Evolutionary conservation across 2,329 filamentous ascomycete species (phyloP), one percentile per base, ranked within the genome.

Genomic region (Cladophialophora exuberans): DNA sequence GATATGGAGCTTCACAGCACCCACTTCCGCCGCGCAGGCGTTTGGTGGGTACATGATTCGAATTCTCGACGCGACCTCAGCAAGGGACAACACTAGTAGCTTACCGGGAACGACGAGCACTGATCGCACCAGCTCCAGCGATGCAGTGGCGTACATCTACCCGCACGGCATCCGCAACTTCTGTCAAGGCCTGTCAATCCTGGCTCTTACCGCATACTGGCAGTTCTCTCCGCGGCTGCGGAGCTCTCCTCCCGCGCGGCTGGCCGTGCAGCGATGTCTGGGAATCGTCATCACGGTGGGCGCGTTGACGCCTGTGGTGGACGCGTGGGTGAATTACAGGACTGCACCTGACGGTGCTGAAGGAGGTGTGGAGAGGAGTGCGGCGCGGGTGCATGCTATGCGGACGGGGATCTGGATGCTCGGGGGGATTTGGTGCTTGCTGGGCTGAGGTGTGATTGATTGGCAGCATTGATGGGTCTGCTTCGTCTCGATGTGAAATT

Each of bases 91-190:
- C 17, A 17, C n/a, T 20, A 18, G 22, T 23, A 10, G 10, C 2
- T 33, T 36, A 20, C 20, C 39, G 9, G n/a, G 51, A 20, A 43
- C 13, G 4, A 39, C 18, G 6, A 36, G 31, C n/a, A 43, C 52
- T 26, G n/a, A n/a, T n/a, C n/a, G n/a, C n/a, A n/a, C n/a, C n/a
- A n/a, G n/a, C n/a, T n/a, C n/a, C n/a, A n/a, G n/a, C n/a, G n/a
- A n/a, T n/a, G n/a, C n/a, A n/a, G 13, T 56, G 6, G 33, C 52
- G 31, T 56, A 53, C 36, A 55, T 59, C 36, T 54, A 55, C 26
- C 33, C 55, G 17, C 54, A 54, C 9, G 58, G 58, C n/a, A 48
- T 62, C 31, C 56, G 58, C 10, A 62, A 60, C 28, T 30, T 61
- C 13, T 44, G 38, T 18, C 39, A 52, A n/a, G 57, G 57, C 3